Evolutionary conservation across 75 land plant genomes (phyloP), one percentile per base, ranked within the genome.

Genomic region (Pinus tabuliformis): DNA sequence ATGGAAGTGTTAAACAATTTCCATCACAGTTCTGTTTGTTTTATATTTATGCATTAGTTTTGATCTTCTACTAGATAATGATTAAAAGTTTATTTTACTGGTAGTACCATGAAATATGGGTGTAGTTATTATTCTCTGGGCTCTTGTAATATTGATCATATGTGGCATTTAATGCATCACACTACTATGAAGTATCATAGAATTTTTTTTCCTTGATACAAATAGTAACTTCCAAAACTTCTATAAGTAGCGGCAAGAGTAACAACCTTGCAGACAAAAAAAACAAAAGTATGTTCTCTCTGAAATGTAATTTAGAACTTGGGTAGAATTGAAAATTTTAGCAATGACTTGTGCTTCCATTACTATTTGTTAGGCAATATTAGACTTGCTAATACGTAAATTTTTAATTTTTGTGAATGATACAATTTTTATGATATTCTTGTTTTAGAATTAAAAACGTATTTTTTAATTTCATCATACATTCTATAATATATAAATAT

Each of bases 91-190:
- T 65, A n/a, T 36, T n/a, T 36, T 59, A 30, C 11, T 75, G 81
- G 82, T 87, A 95, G 98, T 84, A 75, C 66, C 78, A 24, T 15
- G 86, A 70, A 92, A 95, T 81, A 78, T 86, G 81, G 92, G 92
- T 62, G 98, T 91, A 42, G 76, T 95, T 70, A 59, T 90, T 13
- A 73, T 91, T 42, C 85, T 95, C 8, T 95, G 98, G 98, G 87
- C 85, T 37, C 98, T 95, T 37, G 90, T 95, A 6, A 81, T 95
- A 42, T 56, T 92, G 89, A 95, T 95, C n/a, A n/a, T n/a, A 71
- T 57, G 85, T 80, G 37, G 21, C 57, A 72, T 5, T 0, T 6
- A 4, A 42, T 42, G 49, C 49, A 45, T 45, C 8, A 6, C 7
- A 45, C 49, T 45, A 8, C 49, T 45, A 6, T 8, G 7, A 45